Conservation (phyloP, 805 yeast species). For the Spathaspora sp. region DNA sequence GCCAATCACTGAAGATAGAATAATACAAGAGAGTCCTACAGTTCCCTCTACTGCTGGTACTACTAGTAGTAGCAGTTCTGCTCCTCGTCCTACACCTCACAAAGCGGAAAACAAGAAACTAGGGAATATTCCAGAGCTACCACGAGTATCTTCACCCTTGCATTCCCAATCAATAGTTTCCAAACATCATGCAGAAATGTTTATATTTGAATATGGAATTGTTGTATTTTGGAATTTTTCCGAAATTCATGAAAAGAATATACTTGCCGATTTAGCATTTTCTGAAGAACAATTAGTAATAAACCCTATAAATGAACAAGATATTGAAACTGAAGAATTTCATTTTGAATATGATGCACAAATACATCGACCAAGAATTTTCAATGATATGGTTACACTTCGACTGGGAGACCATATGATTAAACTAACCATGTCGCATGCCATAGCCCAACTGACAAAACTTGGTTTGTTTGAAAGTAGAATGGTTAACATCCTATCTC, state of each 20-base stretch:
- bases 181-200: constrained; percentile 78
- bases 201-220: constrained; percentile 87
- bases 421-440: constrained; percentile 90
- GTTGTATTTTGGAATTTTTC: constrained; percentile 98
- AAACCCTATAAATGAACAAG: constrained; percentile 78
- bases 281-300: constrained; percentile 55
- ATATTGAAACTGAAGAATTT: constrained; percentile 88
- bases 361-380: constrained; percentile 68
- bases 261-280: constrained; percentile 86
- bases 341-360: constrained; percentile 67
- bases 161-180: constrained; percentile 35
- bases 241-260: constrained; percentile 87
- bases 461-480: constrained; percentile 87
- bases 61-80: no score
- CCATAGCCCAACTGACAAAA: constrained; percentile 94
- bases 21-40: neutral
- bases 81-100: no score
- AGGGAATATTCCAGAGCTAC: neutral
- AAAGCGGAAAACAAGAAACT: neutral
- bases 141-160: neutral
- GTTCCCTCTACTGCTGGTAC: neutral
- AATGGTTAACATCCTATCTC: constrained; percentile 77
- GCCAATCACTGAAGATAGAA: constrained; percentile 11
- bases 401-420: constrained; percentile 90
- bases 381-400: constrained; percentile 90